Evolutionary conservation across 2,329 filamentous ascomycete species (phyloP), one percentile per base, ranked within the genome.

Genomic region (Exophiala aquamarina): DNA sequence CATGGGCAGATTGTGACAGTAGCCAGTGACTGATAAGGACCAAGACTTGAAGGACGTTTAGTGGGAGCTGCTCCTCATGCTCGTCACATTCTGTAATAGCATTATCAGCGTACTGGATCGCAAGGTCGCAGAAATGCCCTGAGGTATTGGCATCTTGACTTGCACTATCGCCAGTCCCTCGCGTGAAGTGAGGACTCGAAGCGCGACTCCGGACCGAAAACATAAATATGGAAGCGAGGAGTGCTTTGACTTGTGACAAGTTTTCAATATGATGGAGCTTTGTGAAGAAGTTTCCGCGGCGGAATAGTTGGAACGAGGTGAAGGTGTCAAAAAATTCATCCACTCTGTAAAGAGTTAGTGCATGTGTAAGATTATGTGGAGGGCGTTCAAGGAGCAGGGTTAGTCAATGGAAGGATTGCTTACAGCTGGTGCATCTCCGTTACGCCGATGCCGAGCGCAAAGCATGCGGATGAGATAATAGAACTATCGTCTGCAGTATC

Each of bases 31-130:
- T 63, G 8, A 59, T 56, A 2, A 69, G 42, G 29, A 68, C 60
- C 20, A 61, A 44, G 3, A 66, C 63, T 47, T 70, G 68, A 11
- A 70, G 44, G 15, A 69, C 39, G 47, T 60, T 64, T 14, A 69
- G 53, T 1, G 64, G 61, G 2, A 65, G 66, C 3, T 56, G 44
- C 21, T 61, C 55, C 28, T 31, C 28, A 9, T 31, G 9, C 43
- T 70, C 66, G 8, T 50, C 59, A 44, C 63, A 68, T 18, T 62
- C 59, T 14, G 46, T 51, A 5, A 68, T 47, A 1, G 61, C 60
- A 32, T 62, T 50, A 19, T 66, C 56, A 8, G 61, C 28, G 11
- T 52, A 50, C 4, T 44, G 51, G 11, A 48, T 49, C 2, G 64
- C 61, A 10, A 62, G 50, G 3, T 59, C 46, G 23, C 21, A 60